Percentiles rank a stretch among this genome's conserved stretches.
Evolutionary conservation across 352 stramenopile genomes (phyloP).

Genomic region (Pythium aristosporum): DNA sequence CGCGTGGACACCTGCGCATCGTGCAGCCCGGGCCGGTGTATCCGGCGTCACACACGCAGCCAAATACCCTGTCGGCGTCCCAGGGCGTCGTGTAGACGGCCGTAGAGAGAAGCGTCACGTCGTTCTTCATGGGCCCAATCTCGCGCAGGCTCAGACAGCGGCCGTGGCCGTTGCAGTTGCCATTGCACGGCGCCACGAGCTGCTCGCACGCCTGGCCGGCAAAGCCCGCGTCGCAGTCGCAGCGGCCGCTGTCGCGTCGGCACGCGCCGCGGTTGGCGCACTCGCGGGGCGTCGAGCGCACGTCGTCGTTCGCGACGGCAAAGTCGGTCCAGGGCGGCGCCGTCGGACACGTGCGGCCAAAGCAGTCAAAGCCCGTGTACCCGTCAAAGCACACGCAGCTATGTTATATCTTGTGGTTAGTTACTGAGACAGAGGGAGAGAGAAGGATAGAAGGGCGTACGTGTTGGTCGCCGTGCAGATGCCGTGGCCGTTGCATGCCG

Average conservation of each 20-base stretch:
- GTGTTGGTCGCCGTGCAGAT: conserved; percentile 54
- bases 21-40: conserved; percentile 89
- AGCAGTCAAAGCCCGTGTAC: conserved; percentile 90
- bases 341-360: conserved; percentile 65
- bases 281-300: conserved; percentile 45
- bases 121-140: conserved; percentile 48
- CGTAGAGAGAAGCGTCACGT: conserved; percentile 61
- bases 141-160: conserved; percentile 79
- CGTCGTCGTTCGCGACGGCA: conserved; percentile 38
- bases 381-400: conserved; percentile 86
- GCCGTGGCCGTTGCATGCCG: conserved; percentile 66
- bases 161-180: conserved; percentile 88
- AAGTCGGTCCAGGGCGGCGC: conserved; percentile 63
- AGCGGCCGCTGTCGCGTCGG: conserved; percentile 68
- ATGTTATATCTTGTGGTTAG: background rate
- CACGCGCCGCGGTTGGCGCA: conserved; percentile 81
- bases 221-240: conserved; percentile 81
- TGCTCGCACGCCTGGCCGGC: conserved; percentile 61
- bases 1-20: conserved; percentile 75
- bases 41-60: conserved; percentile 88
- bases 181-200: conserved; percentile 62
- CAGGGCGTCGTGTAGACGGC: conserved; percentile 62
- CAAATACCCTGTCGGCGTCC: conserved; percentile 84
- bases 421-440: background rate
- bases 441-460: conserved; percentile 23